Evolutionary conservation across 202 grass and related monocot genomes (phyloP).

Genomic region (Digitaria exilis): DNA sequence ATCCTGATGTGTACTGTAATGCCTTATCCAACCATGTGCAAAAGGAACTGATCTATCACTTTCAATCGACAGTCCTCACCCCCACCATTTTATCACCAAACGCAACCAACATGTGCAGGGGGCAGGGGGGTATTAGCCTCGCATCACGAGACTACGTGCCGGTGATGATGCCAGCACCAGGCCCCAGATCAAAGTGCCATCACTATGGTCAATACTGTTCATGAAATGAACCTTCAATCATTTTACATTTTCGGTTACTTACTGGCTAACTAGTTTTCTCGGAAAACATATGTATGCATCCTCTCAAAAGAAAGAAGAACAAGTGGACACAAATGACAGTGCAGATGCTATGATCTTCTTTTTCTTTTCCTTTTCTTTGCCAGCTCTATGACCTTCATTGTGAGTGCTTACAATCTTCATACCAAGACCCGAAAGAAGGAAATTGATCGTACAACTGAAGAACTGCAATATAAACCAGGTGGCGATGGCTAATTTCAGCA

Average conservation of each 20-base stretch:
- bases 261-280: neutral
- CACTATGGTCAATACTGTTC: neutral
- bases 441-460: neutral
- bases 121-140: neutral
- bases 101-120: neutral
- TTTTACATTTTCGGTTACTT: neutral
- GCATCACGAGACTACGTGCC: neutral
- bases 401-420: conserved; percentile 20
- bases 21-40: neutral
- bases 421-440: neutral
- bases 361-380: too few species aligned
- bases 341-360: neutral
- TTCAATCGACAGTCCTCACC: neutral
- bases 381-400: neutral
- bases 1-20: too few species aligned
- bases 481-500: conserved; percentile 2
- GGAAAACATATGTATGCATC: neutral
- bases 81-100: neutral
- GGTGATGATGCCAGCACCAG: neutral
- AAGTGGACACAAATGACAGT: neutral
- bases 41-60: neutral
- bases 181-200: neutral
- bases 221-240: neutral
- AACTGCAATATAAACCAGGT: neutral
- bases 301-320: neutral